Evolutionary conservation across 768 basidiomycete genomes (phyloP).

Genomic region (Boletus pseudopeckii): DNA sequence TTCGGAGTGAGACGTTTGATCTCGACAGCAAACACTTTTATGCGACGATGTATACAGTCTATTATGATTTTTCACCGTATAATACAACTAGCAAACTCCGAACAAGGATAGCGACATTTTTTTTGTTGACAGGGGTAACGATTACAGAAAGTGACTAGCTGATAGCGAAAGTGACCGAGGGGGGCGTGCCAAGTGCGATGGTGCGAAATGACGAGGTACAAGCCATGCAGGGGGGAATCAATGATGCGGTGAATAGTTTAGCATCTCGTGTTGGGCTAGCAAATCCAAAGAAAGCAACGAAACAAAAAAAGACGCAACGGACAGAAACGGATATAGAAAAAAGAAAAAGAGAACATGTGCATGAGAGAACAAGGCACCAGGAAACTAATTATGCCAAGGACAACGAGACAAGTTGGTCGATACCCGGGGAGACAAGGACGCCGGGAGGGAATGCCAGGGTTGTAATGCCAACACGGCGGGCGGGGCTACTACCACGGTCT

Average conservation of each 20-base stretch:
- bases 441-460: background rate
- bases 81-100: slow-evolving; percentile 17
- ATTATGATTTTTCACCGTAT: slow-evolving; percentile 21
- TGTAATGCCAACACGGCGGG: background rate
- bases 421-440: background rate
- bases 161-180: background rate
- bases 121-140: slow-evolving; percentile 1
- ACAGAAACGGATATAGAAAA: background rate
- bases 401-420: background rate
- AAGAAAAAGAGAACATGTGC: background rate
- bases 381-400: background rate
- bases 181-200: slow-evolving; percentile 1
- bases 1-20: background rate
- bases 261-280: background rate
- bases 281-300: slow-evolving; percentile 9
- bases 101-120: slow-evolving; percentile 1
- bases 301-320: background rate
- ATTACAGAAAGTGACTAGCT: slow-evolving; percentile 8
- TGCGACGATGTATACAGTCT: background rate
- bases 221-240: slow-evolving; percentile 17
- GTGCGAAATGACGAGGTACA: slow-evolving; percentile 15
- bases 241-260: slow-evolving; percentile 17
- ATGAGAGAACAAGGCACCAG: background rate
- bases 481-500: slow-evolving; percentile 42
- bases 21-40: background rate